Percentiles rank a stretch among this genome's conserved stretches.
phyloP scores from a whole-genome alignment of 176 grass and related monocot species.

The Lolium perenne region DNA sequence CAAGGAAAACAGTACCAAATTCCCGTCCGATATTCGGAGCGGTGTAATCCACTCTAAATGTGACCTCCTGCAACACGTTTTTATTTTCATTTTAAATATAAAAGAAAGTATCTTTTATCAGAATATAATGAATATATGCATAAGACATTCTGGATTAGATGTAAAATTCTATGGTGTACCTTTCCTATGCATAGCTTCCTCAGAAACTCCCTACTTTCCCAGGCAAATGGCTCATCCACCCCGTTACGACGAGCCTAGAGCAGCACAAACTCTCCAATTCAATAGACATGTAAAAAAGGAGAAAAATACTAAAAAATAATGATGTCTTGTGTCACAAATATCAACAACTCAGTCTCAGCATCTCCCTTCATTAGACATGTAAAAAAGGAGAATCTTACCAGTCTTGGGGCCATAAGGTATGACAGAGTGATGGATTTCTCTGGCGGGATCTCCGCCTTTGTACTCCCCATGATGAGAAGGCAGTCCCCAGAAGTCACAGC shows the following conservation, averaged over 20 bases:
- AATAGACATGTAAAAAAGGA: conserved; percentile 13
- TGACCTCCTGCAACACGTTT: conserved; percentile 68
- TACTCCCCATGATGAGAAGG: conserved; percentile 82
- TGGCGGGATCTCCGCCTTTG: conserved; percentile 74
- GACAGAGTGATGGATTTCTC: conserved; percentile 92
- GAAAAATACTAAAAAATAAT: conserved; percentile 15
- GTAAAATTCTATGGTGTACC: conserved; percentile 49
- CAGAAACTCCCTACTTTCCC: conserved; percentile 89
- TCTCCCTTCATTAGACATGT: no score
- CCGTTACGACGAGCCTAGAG: conserved; percentile 81
- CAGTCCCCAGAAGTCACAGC: conserved; percentile 91
- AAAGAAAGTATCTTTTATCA: neutral
- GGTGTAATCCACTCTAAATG: conserved; percentile 88
- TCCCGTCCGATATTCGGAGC: conserved; percentile 85
- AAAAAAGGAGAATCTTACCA: conserved; percentile 54
- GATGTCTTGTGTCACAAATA: conserved; percentile 1
- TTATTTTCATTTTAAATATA: neutral
- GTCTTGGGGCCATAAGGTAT: conserved; percentile 82
- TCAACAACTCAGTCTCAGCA: neutral
- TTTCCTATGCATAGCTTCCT: conserved; percentile 90
- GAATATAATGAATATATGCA: conserved; percentile 10
- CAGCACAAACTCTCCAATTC: conserved; percentile 30
- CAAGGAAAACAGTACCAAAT: conserved; percentile 88
- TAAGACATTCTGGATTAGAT: neutral
- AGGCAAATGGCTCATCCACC: conserved; percentile 95